phyloP scores from a whole-genome alignment of 2,329 filamentous ascomycete species.

The Neofusicoccum sp. region DNA sequence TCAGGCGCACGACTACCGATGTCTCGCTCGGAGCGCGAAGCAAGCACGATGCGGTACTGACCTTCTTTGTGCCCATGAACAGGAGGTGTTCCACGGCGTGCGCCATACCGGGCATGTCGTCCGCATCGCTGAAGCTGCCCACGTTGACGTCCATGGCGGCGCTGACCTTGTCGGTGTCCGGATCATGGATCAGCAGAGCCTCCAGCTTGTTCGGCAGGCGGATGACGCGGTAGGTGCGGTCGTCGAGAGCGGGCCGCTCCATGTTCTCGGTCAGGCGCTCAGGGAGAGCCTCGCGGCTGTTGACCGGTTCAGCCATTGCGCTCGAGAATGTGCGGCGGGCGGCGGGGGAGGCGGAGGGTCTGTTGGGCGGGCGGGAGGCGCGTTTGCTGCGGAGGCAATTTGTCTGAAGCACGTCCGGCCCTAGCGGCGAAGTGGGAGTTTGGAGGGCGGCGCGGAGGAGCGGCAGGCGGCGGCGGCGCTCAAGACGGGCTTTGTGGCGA shows the following conservation, averaged over 20 bases:
- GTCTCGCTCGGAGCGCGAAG: background rate
- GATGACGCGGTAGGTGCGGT: slow-evolving; percentile 84
- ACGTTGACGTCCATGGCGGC: slow-evolving; percentile 95
- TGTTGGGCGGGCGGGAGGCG: background rate
- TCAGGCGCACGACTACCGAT: background rate
- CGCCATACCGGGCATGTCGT: slow-evolving; percentile 90
- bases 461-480: background rate
- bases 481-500: background rate
- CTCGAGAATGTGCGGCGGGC: slow-evolving; percentile 2
- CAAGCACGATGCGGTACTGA: slow-evolving; percentile 35
- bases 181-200: slow-evolving; percentile 87
- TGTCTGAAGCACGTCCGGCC: slow-evolving; percentile 3
- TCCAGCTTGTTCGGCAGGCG: slow-evolving; percentile 83
- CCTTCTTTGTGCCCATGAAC: slow-evolving; percentile 98
- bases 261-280: slow-evolving; percentile 61
- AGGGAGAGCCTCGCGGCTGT: slow-evolving; percentile 8
- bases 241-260: slow-evolving; percentile 81
- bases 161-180: slow-evolving; percentile 93
- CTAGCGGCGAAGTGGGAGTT: background rate
- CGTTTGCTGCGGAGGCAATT: background rate
- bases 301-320: slow-evolving; percentile 23
- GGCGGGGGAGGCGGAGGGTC: background rate
- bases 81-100: slow-evolving; percentile 94
- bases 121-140: slow-evolving; percentile 88
- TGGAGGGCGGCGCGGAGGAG: background rate